Conservation (phyloP, 305 asterid genomes). For the Fraxinus ornus region DNA sequence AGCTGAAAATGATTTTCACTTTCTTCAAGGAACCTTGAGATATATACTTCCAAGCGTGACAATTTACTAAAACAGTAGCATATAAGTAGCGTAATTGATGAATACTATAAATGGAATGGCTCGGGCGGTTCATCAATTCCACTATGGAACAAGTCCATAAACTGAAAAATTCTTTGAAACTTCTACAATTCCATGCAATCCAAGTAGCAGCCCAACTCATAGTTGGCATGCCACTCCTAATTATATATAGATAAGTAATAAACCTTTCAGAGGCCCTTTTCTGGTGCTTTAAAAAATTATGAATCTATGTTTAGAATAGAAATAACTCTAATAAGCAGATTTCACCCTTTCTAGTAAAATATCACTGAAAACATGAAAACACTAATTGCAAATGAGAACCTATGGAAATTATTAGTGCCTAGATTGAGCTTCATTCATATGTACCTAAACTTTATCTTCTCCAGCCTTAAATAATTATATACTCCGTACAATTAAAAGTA, state of each 20-base stretch:
- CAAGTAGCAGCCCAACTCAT: not conserved
- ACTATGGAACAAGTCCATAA: not conserved
- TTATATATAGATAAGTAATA: not conserved
- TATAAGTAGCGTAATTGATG: not conserved
- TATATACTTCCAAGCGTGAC: not conserved
- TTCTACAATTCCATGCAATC: not conserved
- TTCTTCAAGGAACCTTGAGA: not conserved
- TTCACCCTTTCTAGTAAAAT: not conserved
- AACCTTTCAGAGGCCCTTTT: not conserved
- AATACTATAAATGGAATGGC: not conserved
- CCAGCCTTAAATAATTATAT: not conserved
- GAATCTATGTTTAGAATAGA: not conserved
- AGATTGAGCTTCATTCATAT: not conserved
- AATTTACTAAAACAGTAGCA: not conserved
- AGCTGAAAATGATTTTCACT: not conserved
- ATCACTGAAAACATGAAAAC: not conserved
- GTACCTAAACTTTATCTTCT: not conserved
- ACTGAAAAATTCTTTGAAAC: not conserved
- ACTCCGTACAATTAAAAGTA: not conserved
- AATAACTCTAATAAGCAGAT: not conserved
- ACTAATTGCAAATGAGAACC: not conserved
- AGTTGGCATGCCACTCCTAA: not conserved
- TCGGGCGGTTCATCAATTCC: not conserved
- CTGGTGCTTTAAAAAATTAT: not conserved
- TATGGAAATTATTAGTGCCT: not conserved